phyloP scores from a whole-genome alignment of 768 basidiomycete genomes.

The Hebeloma cylindrosporum region DNA sequence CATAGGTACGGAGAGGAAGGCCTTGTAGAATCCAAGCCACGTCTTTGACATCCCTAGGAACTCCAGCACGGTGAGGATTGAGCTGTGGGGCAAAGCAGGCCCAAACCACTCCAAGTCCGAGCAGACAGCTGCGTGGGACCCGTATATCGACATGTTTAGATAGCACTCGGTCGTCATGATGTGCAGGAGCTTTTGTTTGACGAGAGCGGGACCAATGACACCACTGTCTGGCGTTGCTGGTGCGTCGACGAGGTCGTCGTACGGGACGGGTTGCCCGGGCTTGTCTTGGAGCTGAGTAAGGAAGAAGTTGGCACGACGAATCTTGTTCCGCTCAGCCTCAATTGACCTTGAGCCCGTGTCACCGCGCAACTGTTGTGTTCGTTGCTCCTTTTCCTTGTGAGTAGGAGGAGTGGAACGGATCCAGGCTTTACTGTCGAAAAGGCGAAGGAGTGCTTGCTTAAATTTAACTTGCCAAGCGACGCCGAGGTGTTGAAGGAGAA shows the following conservation, averaged over 20 bases:
- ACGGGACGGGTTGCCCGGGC: slow-evolving; percentile 12
- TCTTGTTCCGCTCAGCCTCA: slow-evolving; percentile 24
- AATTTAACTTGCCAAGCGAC: slow-evolving; percentile 41
- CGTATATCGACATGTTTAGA: slow-evolving; percentile 38
- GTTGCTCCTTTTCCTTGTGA: slow-evolving; percentile 12
- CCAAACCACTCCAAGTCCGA: slow-evolving; percentile 48
- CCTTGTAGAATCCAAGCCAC: slow-evolving; percentile 36
- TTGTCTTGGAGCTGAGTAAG: slow-evolving; percentile 33
- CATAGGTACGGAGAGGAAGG: slow-evolving; percentile 33
- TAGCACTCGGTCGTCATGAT: slow-evolving; percentile 40
- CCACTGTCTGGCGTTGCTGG: slow-evolving; percentile 9
- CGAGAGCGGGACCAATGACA: neutral
- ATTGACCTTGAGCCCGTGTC: slow-evolving; percentile 24
- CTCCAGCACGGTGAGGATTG: slow-evolving; percentile 37
- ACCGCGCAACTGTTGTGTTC: slow-evolving; percentile 20
- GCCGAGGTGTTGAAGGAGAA: slow-evolving; percentile 46
- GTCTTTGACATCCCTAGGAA: slow-evolving; percentile 38
- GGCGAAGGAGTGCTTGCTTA: slow-evolving; percentile 26
- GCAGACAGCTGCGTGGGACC: slow-evolving; percentile 34
- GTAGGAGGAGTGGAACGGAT: neutral
- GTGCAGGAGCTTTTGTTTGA: slow-evolving; percentile 40
- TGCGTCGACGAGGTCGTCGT: slow-evolving; percentile 30
- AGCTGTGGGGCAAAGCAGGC: slow-evolving; percentile 40
- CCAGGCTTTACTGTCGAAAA: slow-evolving; percentile 15
- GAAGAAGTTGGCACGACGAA: slow-evolving; percentile 31